Evolutionary conservation across 163 green algal species (phyloP), one percentile per base, ranked within the genome.

Genomic region (Scenedesmus sp.): DNA sequence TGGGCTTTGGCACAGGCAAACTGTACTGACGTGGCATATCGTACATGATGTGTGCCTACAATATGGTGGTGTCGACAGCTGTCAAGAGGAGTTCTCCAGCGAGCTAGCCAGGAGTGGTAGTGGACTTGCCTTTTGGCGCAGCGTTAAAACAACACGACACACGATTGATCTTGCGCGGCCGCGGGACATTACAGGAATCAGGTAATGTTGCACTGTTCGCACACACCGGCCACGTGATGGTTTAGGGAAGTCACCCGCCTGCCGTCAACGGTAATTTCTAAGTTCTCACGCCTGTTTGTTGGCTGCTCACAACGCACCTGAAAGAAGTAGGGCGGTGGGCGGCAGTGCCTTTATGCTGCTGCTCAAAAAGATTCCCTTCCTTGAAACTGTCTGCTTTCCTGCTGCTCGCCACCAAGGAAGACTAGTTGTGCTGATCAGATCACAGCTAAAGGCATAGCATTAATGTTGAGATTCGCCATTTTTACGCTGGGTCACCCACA

Each of bases 401-500:
- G 65, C 65, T 76, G 30, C 65, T 76, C 65, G 65, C 65, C 65
- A 76, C 30, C 30, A 40, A 7, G 30, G 65, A 40, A n/a, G 24
- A 40, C 30, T 20, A 40, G 15, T 76, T 24, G 37, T 2, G 40
- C 30, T 18, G 65, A 40, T 76, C 65, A 76, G 65, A 76, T 76
- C 65, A 76, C 65, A 3, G 6, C 20, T n/a, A 40, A 2, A 37
- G 30, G 30, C 7, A 18, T 18, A 76, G 65, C 65, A 76, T 76
- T 76, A 30, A 76, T 76, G 65, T 76, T 76, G 65, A 76, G 65
- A 76, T 76, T 76, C 65, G 65, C 65, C 24, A 33, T 18, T 76
- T 76, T 40, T 76, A 76, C 40, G 65, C 65, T 76, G 65, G 65
- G 65, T 76, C 65, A 76, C 65, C 65, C 65, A 76, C 65, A 76